Percentiles rank a stretch among this genome's conserved stretches.
Conservation (phyloP, 768 basidiomycete species). For the Leccinum fibrillosum region DNA sequence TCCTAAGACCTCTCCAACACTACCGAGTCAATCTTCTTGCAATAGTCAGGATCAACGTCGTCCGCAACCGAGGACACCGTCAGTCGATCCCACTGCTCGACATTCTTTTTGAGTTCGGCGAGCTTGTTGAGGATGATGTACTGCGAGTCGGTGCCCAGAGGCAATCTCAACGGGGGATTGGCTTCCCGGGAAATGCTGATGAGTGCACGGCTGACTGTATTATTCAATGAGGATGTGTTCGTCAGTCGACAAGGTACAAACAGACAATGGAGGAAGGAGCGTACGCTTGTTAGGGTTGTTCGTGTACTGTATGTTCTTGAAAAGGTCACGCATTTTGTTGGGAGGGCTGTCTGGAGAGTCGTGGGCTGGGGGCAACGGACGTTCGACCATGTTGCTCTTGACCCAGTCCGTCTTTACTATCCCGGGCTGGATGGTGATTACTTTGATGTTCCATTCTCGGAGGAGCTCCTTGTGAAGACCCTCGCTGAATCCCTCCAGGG, state of each 20-base stretch:
- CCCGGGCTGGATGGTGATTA: conserved; percentile 21
- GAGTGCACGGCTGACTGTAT: conserved; percentile 19
- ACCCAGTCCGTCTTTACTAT: conserved; percentile 18
- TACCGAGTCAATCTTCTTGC: conserved; percentile 2
- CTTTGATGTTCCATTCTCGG: conserved; percentile 27
- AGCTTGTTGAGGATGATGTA: conserved; percentile 15
- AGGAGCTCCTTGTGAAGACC: conserved; percentile 20
- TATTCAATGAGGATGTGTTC: neutral
- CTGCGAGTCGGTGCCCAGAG: conserved; percentile 20
- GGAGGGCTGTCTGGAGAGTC: conserved; percentile 13
- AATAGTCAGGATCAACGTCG: conserved; percentile 15
- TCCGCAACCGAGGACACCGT: conserved; percentile 18
- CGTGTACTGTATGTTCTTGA: neutral
- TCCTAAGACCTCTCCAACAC: too few species aligned
- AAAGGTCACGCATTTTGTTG: conserved; percentile 9
- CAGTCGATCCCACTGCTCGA: conserved; percentile 12
- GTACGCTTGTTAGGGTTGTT: conserved; percentile 12
- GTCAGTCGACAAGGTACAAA: neutral
- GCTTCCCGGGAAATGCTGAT: conserved; percentile 16
- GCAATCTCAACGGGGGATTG: conserved; percentile 21
- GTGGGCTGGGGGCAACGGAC: conserved; percentile 14
- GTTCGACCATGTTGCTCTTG: conserved; percentile 18
- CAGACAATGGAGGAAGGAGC: neutral
- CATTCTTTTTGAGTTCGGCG: conserved; percentile 13
- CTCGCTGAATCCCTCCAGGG: conserved; percentile 27